These are phyloP conservation scores for Naganishia randhawae DNA, from an alignment of 768 basidiomycete species.

Conservation along the genomic window DNA sequence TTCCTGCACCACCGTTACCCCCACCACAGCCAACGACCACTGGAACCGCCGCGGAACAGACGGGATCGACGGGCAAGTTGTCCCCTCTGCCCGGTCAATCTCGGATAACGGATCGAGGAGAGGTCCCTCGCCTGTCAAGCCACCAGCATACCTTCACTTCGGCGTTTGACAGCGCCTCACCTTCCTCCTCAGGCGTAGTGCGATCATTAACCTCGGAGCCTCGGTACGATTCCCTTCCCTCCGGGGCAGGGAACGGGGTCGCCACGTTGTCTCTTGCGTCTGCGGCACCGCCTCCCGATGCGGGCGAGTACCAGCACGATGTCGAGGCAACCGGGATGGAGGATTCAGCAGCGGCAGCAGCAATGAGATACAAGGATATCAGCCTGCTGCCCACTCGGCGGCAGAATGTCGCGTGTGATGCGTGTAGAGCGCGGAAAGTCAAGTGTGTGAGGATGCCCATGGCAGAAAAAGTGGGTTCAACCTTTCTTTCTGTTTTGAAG, in stretches of 20 bases:
- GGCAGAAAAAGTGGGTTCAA: conserved; percentile 56
- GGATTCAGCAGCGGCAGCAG: neutral
- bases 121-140: neutral
- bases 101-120: neutral
- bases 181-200: neutral
- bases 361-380: conserved; percentile 12
- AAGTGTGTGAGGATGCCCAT: conserved; percentile 80
- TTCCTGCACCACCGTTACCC: neutral
- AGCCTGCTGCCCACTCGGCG: conserved; percentile 15
- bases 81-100: neutral
- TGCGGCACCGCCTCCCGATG: neutral
- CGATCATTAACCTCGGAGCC: neutral
- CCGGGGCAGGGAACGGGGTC: neutral
- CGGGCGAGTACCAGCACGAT: neutral
- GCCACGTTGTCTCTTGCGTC: neutral
- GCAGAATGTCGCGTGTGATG: conserved; percentile 34
- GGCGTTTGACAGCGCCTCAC: neutral
- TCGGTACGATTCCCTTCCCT: neutral
- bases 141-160: neutral
- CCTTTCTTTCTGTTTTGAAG: neutral
- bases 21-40: neutral
- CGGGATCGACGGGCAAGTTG: too few relatives aligned
- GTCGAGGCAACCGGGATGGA: neutral
- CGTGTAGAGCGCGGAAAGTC: conserved; percentile 62
- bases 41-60: too few relatives aligned